Conservation (phyloP, 1,284 basidiomycete genomes). For the Irpex sp. region DNA sequence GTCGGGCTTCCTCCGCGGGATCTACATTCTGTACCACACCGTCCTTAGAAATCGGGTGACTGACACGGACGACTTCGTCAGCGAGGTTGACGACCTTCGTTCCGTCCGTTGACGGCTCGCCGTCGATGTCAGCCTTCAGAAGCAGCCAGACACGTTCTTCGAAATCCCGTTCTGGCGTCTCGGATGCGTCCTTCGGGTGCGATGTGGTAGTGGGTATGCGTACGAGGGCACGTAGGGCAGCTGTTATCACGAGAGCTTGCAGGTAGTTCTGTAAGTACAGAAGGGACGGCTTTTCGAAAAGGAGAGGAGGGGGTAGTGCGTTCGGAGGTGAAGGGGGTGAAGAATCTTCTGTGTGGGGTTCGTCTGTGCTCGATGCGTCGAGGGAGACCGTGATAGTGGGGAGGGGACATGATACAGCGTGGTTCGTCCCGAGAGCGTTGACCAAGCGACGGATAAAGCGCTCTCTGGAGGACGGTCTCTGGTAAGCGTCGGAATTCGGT, state of each 20-base stretch:
- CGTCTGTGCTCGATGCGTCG: not conserved
- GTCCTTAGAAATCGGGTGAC: slow-evolving; percentile 8
- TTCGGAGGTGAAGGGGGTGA: slow-evolving; percentile 24
- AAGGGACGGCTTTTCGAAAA: slow-evolving; percentile 48
- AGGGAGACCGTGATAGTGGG: slow-evolving; percentile 21
- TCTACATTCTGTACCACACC: slow-evolving; percentile 23
- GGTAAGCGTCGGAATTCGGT: not conserved
- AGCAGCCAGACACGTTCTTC: slow-evolving; percentile 59
- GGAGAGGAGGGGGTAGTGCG: slow-evolving; percentile 53
- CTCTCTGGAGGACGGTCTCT: slow-evolving; percentile 10
- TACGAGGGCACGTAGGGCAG: slow-evolving; percentile 51
- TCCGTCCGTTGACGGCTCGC: slow-evolving; percentile 29
- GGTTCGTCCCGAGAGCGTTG: slow-evolving; percentile 38
- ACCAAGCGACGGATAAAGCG: slow-evolving; percentile 45
- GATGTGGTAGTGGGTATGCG: slow-evolving; percentile 28
- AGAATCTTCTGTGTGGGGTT: slow-evolving; percentile 2
- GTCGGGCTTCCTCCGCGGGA: slow-evolving; percentile 33
- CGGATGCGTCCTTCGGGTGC: slow-evolving; percentile 5
- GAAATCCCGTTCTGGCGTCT: slow-evolving; percentile 31
- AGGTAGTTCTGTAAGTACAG: slow-evolving; percentile 61
- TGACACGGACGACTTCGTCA: slow-evolving; percentile 58
- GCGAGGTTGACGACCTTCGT: slow-evolving; percentile 62
- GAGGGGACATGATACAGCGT: slow-evolving; percentile 40
- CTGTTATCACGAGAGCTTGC: slow-evolving; percentile 63
- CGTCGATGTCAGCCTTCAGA: slow-evolving; percentile 51